These are phyloP conservation scores for Enterospora canceri DNA, from an alignment of 371 early-diverging fungal species.

Conservation along the genomic window DNA sequence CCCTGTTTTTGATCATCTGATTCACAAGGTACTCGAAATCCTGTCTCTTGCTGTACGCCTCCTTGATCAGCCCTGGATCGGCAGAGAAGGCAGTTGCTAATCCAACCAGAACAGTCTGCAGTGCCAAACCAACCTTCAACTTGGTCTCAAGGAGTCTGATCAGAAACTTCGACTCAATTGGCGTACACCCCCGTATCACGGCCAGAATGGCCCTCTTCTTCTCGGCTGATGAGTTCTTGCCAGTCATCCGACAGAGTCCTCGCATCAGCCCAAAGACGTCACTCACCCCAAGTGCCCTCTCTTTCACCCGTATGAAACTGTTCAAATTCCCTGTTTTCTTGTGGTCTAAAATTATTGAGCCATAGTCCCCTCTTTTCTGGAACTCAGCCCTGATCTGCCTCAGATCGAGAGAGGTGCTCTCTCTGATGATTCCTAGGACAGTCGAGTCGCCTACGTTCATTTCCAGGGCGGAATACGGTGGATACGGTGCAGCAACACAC, in stretches of 20 bases:
- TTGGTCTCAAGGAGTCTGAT: conserved; percentile 55
- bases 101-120: conserved; percentile 53
- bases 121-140: conserved; percentile 55
- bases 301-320: conserved; percentile 24
- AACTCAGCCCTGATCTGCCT: conserved; percentile 38
- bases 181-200: conserved; percentile 31
- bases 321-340: neutral
- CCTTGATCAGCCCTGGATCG: conserved; percentile 40
- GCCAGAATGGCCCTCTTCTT: conserved; percentile 46
- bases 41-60: conserved; percentile 51
- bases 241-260: conserved; percentile 30
- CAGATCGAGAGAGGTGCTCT: conserved; percentile 25
- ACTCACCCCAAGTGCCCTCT: conserved; percentile 23
- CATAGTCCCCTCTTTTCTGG: conserved; percentile 52
- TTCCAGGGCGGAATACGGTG: conserved; percentile 50
- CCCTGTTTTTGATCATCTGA: conserved; percentile 58
- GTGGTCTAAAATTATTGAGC: conserved; percentile 54
- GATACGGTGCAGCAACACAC: conserved; percentile 45
- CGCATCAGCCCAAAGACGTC: conserved; percentile 42
- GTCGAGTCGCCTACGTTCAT: conserved; percentile 55
- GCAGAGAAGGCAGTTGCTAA: conserved; percentile 30
- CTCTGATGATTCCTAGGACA: conserved; percentile 40
- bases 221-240: conserved; percentile 32
- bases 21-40: conserved; percentile 43
- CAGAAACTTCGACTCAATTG: conserved; percentile 54